These are phyloP conservation scores for Pyricularia grisea DNA, from an alignment of 2,329 filamentous ascomycete species.

Conservation along the genomic window DNA sequence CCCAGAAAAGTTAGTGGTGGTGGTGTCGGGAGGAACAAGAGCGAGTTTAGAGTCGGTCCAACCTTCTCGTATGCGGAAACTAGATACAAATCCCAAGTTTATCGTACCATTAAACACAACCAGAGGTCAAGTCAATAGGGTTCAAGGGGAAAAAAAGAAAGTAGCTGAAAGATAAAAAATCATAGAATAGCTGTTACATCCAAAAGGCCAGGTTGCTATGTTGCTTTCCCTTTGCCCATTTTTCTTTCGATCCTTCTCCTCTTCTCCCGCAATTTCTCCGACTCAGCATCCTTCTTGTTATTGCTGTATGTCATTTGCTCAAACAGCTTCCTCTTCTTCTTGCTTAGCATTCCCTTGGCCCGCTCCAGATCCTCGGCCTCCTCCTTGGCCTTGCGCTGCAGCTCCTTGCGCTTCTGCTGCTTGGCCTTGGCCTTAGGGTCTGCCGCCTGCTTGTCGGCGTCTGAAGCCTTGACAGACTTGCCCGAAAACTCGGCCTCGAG, in stretches of 20 bases:
- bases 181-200: background rate
- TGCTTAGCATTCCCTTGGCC: conserved; percentile 95
- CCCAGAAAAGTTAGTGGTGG: too few species aligned
- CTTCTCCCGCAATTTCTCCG: conserved; percentile 80
- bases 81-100: background rate
- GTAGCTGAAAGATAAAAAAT: background rate
- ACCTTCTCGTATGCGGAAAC: background rate
- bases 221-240: conserved; percentile 26
- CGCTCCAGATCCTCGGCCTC: conserved; percentile 85
- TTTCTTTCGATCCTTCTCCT: conserved; percentile 78
- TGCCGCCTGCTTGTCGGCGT: conserved; percentile 22
- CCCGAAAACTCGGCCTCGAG: conserved; percentile 87
- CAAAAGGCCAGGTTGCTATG: background rate
- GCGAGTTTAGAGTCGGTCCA: background rate
- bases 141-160: background rate
- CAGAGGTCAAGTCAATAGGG: background rate
- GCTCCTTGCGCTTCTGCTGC: conserved; percentile 60
- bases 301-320: conserved; percentile 98
- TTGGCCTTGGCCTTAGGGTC: conserved; percentile 53
- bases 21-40: background rate
- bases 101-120: background rate
- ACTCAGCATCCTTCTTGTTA: conserved; percentile 84
- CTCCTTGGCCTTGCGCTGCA: conserved; percentile 60
- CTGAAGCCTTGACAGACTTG: conserved; percentile 35
- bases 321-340: conserved; percentile 94